phyloP scores from a whole-genome alignment of 345 rosid genomes.

The Eutrema heterophyllum region DNA sequence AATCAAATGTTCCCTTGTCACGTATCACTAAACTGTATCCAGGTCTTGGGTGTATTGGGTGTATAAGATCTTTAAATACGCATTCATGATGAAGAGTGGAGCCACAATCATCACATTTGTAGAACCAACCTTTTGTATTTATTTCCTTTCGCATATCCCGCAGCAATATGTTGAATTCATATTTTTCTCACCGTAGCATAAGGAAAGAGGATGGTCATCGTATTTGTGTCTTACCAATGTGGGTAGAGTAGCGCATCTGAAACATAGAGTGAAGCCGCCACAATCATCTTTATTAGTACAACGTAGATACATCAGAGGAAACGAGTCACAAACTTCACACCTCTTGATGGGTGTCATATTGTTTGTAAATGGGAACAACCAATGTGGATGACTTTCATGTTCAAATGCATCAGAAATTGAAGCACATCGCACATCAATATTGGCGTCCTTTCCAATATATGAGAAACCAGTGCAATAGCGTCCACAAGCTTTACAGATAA shows the following conservation, averaged over 20 bases:
- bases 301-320: neutral
- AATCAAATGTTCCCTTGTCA: no score
- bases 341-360: neutral
- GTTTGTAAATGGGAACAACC: neutral
- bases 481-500: neutral
- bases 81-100: neutral
- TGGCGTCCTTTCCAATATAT: neutral
- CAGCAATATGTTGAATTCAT: neutral
- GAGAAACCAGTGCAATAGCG: neutral
- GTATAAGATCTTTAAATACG: neutral
- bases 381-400: conserved; percentile 13
- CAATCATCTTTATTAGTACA: neutral
- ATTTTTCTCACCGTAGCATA: neutral
- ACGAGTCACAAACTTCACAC: neutral
- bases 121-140: neutral
- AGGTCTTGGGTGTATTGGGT: neutral
- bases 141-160: neutral
- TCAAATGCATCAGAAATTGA: neutral
- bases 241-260: conserved; percentile 6
- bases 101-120: neutral
- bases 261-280: neutral
- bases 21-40: neutral
- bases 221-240: neutral
- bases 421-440: conserved; percentile 1
- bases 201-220: conserved; percentile 15